Base-by-base conservation (phyloP, 2,329 filamentous ascomycete genomes). In the Tolypocladium guangdongense region DNA sequence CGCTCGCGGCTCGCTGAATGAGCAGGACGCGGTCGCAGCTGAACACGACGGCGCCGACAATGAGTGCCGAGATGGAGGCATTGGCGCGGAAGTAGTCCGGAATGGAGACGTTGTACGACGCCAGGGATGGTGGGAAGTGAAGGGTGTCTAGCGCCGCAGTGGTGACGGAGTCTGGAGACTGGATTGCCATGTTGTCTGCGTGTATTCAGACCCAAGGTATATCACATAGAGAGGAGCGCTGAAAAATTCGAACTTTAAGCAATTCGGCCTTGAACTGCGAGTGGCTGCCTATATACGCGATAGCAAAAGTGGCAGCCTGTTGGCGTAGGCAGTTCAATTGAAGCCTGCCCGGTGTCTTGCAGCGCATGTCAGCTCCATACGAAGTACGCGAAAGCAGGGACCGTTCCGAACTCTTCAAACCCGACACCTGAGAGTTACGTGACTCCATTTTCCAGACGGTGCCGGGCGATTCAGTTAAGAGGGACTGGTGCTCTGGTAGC, bases 11-110 rank as follows among this genome's bases (percentile, higher is more conserved):
- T 27, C 54, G 54, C 39, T 53, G 54, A n/a, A 55, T 53, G 22
- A 55, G 36, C 14, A 55, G 46, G 20, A 55, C 32, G 2, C 48
- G 38, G 22, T 51, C 48, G 47, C 30, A 48, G 22, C 48, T 36
- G n/a, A 50, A 36, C n/a, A 55, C 43, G 11, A 55, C 39, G 27
- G 54, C 54, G 32, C 54, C 50, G 10, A 55, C 51, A 10, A 53
- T 36, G 32, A 53, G 33, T 7, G 7, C 48, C 22, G 41, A 39
- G 48, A 53, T 36, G 20, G 33, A 38, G 12, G 46, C 5, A n/a
- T 53, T 53, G 41, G 27, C 38, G 7, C 38, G 48, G 7, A 51
- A 18, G 32, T 52, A 52, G 14, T 52, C 46, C 8, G 45, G 8
- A 27, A 52, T 49, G 22, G 52, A 50, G 20, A 50, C n/a, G 24